Percentiles rank a stretch among this genome's conserved stretches.
Conservation (phyloP, 2,329 filamentous ascomycete genomes). For the Mycogone perniciosa region DNA sequence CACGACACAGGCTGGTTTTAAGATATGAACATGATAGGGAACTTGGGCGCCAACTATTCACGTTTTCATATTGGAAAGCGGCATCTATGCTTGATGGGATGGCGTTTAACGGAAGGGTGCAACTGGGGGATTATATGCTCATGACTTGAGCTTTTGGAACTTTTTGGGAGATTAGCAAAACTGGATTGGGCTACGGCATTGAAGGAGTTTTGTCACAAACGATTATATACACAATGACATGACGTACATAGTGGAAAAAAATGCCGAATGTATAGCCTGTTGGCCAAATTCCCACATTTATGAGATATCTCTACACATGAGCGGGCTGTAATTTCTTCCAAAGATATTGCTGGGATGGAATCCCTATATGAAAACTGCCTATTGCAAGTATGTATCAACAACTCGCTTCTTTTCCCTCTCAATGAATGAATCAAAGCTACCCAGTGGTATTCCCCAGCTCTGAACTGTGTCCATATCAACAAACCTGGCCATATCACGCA, state of each 20-base stretch:
- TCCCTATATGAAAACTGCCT: no score
- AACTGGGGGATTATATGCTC: no score
- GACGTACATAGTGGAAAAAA: background rate
- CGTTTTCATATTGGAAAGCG: background rate
- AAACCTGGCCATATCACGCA: slow-evolving; percentile 29
- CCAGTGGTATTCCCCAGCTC: slow-evolving; percentile 34
- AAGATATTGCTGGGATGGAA: no score
- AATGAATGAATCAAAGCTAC: slow-evolving; percentile 39
- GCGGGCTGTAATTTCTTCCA: no score
- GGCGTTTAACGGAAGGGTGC: background rate
- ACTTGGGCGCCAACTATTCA: background rate
- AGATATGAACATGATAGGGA: background rate
- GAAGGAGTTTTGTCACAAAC: background rate
- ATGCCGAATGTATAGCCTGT: no score
- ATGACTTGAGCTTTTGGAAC: no score
- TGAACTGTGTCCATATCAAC: slow-evolving; percentile 30
- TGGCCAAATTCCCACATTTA: no score
- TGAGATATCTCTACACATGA: no score
- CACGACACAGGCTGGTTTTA: background rate
- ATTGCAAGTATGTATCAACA: no score
- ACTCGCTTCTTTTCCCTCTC: slow-evolving; percentile 27
- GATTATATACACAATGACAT: background rate
- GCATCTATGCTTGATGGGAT: background rate
- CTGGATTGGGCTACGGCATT: background rate
- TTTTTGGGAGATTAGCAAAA: background rate